phyloP scores from a whole-genome alignment of 441 rosid genomes.

The Metrosideros polymorpha region DNA sequence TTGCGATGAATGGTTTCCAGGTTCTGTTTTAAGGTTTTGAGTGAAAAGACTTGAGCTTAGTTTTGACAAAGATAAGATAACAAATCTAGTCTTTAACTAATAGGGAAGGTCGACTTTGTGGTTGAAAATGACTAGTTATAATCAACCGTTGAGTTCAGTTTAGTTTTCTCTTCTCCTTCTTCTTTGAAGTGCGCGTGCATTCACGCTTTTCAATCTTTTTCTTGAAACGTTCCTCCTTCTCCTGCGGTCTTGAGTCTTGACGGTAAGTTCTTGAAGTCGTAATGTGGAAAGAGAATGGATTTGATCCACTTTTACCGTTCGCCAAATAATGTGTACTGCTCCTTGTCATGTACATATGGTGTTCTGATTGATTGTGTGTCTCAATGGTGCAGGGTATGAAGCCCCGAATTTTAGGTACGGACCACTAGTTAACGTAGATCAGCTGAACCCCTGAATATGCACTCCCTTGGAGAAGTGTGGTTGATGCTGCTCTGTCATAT shows the following conservation, averaged over 20 bases:
- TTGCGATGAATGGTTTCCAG: neutral
- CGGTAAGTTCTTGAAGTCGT: neutral
- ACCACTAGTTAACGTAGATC: neutral
- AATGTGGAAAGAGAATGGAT: neutral
- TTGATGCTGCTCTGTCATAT: neutral
- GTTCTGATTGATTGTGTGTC: neutral
- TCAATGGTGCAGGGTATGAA: neutral
- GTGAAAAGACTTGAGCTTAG: neutral
- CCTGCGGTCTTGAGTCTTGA: neutral
- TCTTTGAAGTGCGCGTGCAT: neutral
- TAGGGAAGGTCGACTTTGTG: neutral
- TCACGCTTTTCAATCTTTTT: neutral
- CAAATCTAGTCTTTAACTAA: no score
- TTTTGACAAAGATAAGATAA: no score
- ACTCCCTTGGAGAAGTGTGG: neutral
- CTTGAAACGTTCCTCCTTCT: neutral
- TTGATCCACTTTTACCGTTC: neutral
- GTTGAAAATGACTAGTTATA: neutral
- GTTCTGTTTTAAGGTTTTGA: neutral
- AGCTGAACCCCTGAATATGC: neutral
- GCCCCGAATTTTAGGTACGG: conserved; percentile 11
- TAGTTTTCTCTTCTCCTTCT: neutral
- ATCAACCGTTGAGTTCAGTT: neutral
- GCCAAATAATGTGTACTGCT: neutral
- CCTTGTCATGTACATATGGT: neutral